Evolutionary conservation across 305 asterid genomes (phyloP).

Genomic region (Rubia balearica): DNA sequence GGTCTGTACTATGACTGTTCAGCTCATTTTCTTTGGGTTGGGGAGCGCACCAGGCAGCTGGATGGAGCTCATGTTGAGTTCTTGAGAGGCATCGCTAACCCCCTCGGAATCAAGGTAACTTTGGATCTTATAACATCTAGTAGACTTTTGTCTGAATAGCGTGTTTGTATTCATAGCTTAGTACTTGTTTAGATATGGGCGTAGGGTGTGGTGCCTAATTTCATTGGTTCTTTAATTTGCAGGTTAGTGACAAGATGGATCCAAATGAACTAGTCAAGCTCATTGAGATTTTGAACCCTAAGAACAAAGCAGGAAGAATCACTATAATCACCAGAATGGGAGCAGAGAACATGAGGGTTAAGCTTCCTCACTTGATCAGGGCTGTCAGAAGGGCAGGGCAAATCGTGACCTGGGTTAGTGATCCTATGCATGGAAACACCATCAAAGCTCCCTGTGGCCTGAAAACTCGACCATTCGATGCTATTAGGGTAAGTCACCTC

Average conservation of each 20-base stretch:
- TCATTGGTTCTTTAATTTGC: constrained; percentile 3
- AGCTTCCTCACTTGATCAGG: constrained; percentile 77
- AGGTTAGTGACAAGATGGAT: constrained; percentile 89
- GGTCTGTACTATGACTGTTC: constrained; percentile 79
- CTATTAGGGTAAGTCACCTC: constrained; percentile 63
- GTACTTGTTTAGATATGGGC: background rate
- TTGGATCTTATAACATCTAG: background rate
- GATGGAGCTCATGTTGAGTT: constrained; percentile 86
- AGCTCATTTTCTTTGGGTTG: constrained; percentile 79
- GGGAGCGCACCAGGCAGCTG: constrained; percentile 80
- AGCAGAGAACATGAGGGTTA: constrained; percentile 83
- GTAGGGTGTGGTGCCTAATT: constrained; percentile 10
- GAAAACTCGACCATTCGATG: constrained; percentile 78
- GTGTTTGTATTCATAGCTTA: background rate
- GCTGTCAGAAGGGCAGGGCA: constrained; percentile 78
- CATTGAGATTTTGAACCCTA: constrained; percentile 71
- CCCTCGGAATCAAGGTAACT: constrained; percentile 70
- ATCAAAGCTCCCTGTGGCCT: constrained; percentile 86
- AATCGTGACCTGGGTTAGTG: constrained; percentile 82
- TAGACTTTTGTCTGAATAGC: background rate
- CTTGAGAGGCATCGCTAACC: constrained; percentile 79
- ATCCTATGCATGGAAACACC: constrained; percentile 93
- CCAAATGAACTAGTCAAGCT: constrained; percentile 72
- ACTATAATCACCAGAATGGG: constrained; percentile 88
- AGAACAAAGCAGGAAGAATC: constrained; percentile 75